Evolutionary conservation across 108 stramenopile species (phyloP).

Genomic region (Discostella pseudostelligera): DNA sequence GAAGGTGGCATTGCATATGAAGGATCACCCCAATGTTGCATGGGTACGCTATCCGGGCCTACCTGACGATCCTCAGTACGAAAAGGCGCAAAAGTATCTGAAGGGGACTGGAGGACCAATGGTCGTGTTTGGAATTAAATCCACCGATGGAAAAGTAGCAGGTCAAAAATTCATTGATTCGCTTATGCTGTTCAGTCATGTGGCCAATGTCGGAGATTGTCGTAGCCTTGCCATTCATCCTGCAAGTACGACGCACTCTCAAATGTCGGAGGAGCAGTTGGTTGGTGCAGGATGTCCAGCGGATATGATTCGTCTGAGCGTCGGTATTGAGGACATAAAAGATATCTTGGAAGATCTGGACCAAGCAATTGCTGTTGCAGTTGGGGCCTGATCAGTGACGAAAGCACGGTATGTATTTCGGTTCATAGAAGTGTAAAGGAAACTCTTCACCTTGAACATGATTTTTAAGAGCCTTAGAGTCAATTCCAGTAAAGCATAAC

Average conservation of each 20-base stretch:
- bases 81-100: constrained; percentile 73
- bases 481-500: too few species aligned
- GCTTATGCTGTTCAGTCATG: constrained; percentile 69
- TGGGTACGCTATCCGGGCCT: constrained; percentile 85
- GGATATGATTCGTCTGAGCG: constrained; percentile 75
- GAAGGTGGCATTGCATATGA: constrained; percentile 71
- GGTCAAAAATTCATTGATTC: constrained; percentile 77
- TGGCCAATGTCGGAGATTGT: constrained; percentile 93
- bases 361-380: too few species aligned
- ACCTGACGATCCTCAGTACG: constrained; percentile 54
- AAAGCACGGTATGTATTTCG: too few species aligned
- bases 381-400: too few species aligned
- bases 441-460: too few species aligned
- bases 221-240: constrained; percentile 85
- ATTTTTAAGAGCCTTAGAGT: too few species aligned
- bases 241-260: constrained; percentile 86
- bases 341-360: constrained; percentile 86
- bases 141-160: constrained; percentile 43
- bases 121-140: constrained; percentile 81
- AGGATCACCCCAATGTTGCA: constrained; percentile 63
- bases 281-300: constrained; percentile 65
- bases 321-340: constrained; percentile 76
- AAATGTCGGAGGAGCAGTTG: constrained; percentile 72
- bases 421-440: too few species aligned
- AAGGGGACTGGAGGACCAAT: constrained; percentile 65